Conservation (phyloP, 148 eudicot genomes). For the Silene uniflora region DNA sequence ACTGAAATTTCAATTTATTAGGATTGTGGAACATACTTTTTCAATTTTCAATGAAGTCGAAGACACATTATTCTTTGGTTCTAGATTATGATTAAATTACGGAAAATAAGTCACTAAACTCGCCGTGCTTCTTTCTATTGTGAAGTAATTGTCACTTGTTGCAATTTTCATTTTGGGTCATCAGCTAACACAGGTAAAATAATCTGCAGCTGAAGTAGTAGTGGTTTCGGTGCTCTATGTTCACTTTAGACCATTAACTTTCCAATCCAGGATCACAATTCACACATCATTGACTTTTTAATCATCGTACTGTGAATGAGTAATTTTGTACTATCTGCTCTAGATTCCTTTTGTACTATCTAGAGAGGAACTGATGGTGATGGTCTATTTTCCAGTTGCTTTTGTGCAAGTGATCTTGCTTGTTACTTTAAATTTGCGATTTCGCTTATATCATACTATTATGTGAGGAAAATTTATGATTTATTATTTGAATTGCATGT, state of each 20-base stretch:
- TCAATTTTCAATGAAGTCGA: neutral
- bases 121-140: neutral
- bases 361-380: neutral
- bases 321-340: neutral
- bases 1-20: neutral
- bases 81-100: neutral
- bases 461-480: neutral
- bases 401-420: neutral
- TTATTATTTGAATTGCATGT: conserved; percentile 2
- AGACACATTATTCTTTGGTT: too few relatives aligned
- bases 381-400: neutral
- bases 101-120: neutral
- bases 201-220: neutral
- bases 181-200: neutral
- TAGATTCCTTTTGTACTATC: neutral
- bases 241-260: neutral
- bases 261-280: neutral
- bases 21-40: neutral
- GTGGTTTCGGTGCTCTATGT: neutral
- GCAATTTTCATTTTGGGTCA: neutral
- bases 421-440: neutral
- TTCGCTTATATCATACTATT: neutral
- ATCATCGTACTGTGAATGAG: neutral
- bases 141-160: neutral
- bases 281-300: neutral